A percentile compares a stretch with the other conserved stretches of the same genome.
Conservation (phyloP, 148 eudicot species). For the Silene uniflora region DNA sequence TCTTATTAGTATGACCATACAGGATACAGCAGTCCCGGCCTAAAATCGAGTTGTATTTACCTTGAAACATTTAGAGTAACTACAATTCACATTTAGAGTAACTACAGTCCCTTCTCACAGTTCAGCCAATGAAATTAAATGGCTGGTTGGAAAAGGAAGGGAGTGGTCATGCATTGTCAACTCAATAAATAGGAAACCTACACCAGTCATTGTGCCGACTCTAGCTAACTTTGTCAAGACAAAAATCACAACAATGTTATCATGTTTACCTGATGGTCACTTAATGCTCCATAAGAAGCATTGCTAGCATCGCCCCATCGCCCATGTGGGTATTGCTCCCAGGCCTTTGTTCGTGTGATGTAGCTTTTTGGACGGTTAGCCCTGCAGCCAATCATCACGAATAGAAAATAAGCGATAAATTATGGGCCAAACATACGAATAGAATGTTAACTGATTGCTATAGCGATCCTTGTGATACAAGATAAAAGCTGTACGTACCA, state of each 20-base stretch:
- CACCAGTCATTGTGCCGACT: not conserved
- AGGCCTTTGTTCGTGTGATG: constrained; percentile 71
- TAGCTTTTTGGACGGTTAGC: constrained; percentile 98
- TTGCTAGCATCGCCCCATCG: constrained; percentile 90
- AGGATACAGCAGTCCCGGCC: not conserved
- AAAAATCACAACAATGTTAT: not conserved
- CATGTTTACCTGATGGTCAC: constrained; percentile 73
- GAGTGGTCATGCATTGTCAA: not conserved
- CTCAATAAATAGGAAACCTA: not conserved
- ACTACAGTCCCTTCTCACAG: not conserved
- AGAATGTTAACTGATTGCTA: not conserved
- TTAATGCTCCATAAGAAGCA: constrained; percentile 85
- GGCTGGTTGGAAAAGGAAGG: not conserved
- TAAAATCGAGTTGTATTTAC: not conserved
- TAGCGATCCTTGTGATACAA: not conserved
- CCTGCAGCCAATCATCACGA: constrained; percentile 42
- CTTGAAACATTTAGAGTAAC: not conserved
- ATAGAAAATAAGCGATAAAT: not conserved
- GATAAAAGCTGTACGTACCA: constrained; percentile 44
- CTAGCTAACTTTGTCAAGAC: not conserved
- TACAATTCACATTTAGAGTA: too few relatives aligned
- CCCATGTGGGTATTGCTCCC: constrained; percentile 92
- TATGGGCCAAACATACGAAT: not conserved
- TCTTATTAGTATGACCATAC: not conserved
- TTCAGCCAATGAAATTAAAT: not conserved